phyloP scores from a whole-genome alignment of 2,329 filamentous ascomycete species.

The Fusarium pininemorale region DNA sequence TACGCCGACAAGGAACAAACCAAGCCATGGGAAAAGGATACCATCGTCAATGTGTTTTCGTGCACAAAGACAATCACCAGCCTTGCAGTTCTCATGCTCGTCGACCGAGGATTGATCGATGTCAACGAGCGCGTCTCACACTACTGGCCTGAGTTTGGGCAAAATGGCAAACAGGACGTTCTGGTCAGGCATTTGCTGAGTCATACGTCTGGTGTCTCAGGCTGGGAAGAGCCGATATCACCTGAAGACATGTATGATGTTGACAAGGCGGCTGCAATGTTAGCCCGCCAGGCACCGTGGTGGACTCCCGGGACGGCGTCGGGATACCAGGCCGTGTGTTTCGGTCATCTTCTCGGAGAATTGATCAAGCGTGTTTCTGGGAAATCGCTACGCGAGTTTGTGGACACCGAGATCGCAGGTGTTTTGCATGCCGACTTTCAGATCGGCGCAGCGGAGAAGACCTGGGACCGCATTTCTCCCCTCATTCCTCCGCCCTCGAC shows the following conservation, averaged over 20 bases:
- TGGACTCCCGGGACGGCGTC: not conserved
- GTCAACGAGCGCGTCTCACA: not conserved
- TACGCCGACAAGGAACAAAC: not conserved
- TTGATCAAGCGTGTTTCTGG: not conserved
- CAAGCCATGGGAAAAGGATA: not conserved
- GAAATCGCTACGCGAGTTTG: not conserved
- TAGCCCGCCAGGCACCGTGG: not conserved
- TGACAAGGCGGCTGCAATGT: not conserved
- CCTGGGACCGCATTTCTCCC: not conserved
- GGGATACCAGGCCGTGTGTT: not conserved
- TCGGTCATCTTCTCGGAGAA: not conserved
- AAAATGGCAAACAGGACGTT: slow-evolving; percentile 15
- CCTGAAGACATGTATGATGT: not conserved
- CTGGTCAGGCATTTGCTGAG: slow-evolving; percentile 2
- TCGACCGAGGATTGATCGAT: slow-evolving; percentile 5
- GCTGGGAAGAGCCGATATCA: not conserved
- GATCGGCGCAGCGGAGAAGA: not conserved
- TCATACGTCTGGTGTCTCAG: slow-evolving; percentile 13
- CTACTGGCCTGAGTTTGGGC: slow-evolving; percentile 29
- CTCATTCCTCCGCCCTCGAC: not conserved
- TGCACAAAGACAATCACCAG: slow-evolving; percentile 27
- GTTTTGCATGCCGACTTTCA: not conserved
- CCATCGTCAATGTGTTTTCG: slow-evolving; percentile 15
- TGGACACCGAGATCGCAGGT: not conserved
- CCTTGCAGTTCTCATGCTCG: slow-evolving; percentile 15